Evolutionary conservation across 192 early-diverging fungal species (phyloP).

Genomic region (Linnemannia schmuckeri): DNA sequence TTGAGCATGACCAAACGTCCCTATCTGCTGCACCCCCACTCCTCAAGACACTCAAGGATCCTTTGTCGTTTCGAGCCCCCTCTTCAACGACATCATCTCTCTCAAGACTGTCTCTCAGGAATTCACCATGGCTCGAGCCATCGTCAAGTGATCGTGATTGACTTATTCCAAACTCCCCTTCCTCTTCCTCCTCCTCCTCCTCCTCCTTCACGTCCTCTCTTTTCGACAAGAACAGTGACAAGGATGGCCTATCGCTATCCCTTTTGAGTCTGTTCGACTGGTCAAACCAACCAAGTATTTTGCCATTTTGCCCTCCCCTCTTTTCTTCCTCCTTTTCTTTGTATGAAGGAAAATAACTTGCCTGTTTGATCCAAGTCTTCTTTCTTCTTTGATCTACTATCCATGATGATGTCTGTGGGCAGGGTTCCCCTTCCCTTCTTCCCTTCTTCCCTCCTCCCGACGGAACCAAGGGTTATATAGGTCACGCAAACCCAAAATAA

Average conservation of each 20-base stretch:
- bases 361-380: neutral
- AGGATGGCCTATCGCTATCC: conserved; percentile 1
- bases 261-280: neutral
- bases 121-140: neutral
- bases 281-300: neutral
- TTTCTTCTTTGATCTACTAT: neutral
- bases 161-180: neutral
- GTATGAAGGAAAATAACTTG: neutral
- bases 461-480: neutral
- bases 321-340: neutral
- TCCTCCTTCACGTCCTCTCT: neutral
- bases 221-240: neutral
- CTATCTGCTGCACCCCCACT: conserved; percentile 7
- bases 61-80: conserved; percentile 16
- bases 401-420: neutral
- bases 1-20: conserved; percentile 7
- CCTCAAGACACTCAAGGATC: conserved; percentile 11
- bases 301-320: neutral
- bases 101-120: neutral
- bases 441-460: neutral
- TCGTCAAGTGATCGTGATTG: neutral
- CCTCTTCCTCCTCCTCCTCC: neutral
- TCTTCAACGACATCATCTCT: neutral
- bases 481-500: neutral
- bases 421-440: neutral